Base-by-base conservation (phyloP, 1,139 yeast species). In the Taiozyma sp. region DNA sequence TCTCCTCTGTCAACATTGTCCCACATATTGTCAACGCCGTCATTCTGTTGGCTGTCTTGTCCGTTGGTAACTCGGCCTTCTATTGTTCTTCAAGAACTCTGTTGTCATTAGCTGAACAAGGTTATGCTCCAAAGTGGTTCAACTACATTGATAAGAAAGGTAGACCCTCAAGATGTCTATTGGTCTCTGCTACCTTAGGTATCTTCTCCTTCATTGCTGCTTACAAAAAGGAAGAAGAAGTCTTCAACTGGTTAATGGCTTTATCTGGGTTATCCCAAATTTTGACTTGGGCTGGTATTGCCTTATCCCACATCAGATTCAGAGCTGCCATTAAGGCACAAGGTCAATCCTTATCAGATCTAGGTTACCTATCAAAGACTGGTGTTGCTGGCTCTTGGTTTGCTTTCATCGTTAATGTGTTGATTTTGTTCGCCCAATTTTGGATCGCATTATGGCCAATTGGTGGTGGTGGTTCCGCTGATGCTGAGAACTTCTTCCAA, bases 281-380 rank as follows among this genome's bases (percentile, higher is more conserved):
- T 55, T 86, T 88, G 69, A 85, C 95, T 6, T 89, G 96, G 95
- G 81, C 84, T 45, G 81, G 91, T 21, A 86, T 89, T 61, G 81
- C 85, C 64, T 64, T 85, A 50, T 82, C 89, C 60, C 95, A 84
- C 60, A 73, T 89, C 53, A 78, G 96, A 67, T 88, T 88, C 71
- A 82, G 97, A 72, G 67, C 75, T 49, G 96, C 95, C 1, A 75
- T 89, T 72, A 67, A 68, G 42, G 76, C 63, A 11, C 86, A 85
- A 68, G 88, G 88, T 51, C 79, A 86, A 68, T 71, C 76, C 30
- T 68, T 80, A 16, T 76, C 75, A 48, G 96, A 88, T 66, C 73
- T 89, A 52, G 81, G 89, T 6, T 89, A 78, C 68, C 72, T 73
- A 52, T 77, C 96, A 5, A 85, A 78, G 60, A 78, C 81, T 47